Percentiles rank a stretch among this genome's conserved stretches.
These are phyloP conservation scores for Crithidia acanthocephali DNA, from an alignment of 208 protist species.

Conservation along the genomic window DNA sequence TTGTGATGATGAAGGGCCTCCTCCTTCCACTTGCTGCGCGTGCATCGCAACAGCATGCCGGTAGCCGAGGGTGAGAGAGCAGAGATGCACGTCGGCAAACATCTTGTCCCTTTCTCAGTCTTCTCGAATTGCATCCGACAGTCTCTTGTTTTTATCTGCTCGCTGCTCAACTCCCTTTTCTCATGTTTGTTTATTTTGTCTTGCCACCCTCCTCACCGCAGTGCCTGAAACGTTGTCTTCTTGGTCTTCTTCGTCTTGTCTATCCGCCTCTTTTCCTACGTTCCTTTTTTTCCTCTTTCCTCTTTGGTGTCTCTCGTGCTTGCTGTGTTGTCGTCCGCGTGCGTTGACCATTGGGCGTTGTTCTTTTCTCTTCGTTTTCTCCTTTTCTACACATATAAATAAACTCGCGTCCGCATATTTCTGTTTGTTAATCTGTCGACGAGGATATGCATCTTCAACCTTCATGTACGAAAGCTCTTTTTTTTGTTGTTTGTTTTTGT, in stretches of 20 bases:
- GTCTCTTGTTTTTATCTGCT: constrained; percentile 3
- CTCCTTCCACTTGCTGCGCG: neutral
- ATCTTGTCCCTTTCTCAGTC: constrained; percentile 2
- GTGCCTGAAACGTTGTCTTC: too few species aligned
- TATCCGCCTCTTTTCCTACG: constrained; percentile 11
- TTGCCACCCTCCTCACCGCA: neutral
- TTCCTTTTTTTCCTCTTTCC: constrained; percentile 18
- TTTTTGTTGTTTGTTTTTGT: neutral
- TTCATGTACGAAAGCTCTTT: neutral
- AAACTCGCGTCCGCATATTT: neutral
- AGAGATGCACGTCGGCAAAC: neutral
- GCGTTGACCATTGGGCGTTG: neutral
- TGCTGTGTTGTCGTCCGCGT: neutral
- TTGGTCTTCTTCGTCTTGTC: neutral
- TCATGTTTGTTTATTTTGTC: neutral
- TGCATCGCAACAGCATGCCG: neutral
- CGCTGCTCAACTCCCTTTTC: neutral
- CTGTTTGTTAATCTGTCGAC: neutral
- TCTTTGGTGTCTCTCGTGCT: neutral
- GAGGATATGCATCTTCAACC: neutral
- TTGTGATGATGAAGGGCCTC: neutral
- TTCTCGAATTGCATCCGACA: neutral
- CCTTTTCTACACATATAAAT: neutral
- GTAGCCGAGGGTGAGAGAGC: neutral
- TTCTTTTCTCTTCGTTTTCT: neutral